These are phyloP conservation scores for Aspergillus persii DNA, from an alignment of 2,329 filamentous ascomycete genomes.

Conservation along the genomic window DNA sequence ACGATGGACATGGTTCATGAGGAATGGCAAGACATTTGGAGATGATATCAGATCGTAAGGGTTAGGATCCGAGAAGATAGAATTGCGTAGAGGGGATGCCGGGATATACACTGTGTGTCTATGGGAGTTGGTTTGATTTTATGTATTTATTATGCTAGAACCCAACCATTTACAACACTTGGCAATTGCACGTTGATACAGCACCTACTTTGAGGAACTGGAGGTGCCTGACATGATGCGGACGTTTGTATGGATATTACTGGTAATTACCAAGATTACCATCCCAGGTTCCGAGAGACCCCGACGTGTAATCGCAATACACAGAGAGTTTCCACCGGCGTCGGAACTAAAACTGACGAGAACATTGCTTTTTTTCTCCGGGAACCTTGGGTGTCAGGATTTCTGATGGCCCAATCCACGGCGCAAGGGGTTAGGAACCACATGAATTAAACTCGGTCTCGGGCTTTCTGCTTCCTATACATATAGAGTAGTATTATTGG, in stretches of 20 bases:
- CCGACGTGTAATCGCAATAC: slow-evolving; percentile 9
- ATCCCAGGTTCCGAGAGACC: background rate
- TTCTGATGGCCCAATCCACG: background rate
- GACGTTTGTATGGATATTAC: too few relatives aligned
- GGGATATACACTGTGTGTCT: too few relatives aligned
- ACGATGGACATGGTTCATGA: slow-evolving; percentile 11
- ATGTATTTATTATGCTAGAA: too few relatives aligned
- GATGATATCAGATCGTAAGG: background rate
- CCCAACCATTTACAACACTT: too few relatives aligned
- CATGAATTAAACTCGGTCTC: background rate
- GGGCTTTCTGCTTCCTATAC: too few relatives aligned
- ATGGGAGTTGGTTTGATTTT: too few relatives aligned
- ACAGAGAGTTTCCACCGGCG: slow-evolving; percentile 12
- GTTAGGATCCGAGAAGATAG: background rate
- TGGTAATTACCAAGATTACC: background rate
- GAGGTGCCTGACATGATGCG: too few relatives aligned
- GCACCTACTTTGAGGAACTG: too few relatives aligned
- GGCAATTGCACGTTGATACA: too few relatives aligned
- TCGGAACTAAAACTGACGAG: slow-evolving; percentile 11
- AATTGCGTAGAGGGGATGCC: background rate
- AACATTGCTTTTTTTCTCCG: slow-evolving; percentile 1
- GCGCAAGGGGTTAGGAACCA: background rate
- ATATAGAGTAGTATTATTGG: too few relatives aligned
- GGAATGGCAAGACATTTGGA: background rate
- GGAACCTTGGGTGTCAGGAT: slow-evolving; percentile 3